Evolutionary conservation across 805 yeast species (phyloP).

Genomic region (Candida patagonica): DNA sequence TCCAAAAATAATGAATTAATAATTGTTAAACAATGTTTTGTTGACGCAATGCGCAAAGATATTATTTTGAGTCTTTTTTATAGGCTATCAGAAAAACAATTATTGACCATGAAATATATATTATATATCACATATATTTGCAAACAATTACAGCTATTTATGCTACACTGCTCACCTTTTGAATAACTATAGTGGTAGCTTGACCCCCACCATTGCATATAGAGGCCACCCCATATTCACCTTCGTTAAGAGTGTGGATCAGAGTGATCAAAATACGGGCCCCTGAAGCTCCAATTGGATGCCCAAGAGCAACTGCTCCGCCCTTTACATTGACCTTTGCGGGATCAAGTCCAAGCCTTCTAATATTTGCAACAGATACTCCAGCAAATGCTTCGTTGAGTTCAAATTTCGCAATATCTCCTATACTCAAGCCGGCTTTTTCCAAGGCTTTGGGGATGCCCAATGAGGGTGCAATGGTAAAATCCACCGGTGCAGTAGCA

Average conservation of each 20-base stretch:
- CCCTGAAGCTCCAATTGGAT: conserved; percentile 95
- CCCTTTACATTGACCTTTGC: conserved; percentile 81
- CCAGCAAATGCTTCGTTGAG: conserved; percentile 96
- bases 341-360: conserved; percentile 52
- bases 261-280: conserved; percentile 70
- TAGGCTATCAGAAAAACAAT: too few relatives aligned
- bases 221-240: conserved; percentile 85
- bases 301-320: conserved; percentile 95
- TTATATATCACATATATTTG: too few relatives aligned
- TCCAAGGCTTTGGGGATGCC: conserved; percentile 88
- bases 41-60: too few relatives aligned
- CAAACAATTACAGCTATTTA: too few relatives aligned
- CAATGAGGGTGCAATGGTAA: conserved; percentile 88
- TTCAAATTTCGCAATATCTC: conserved; percentile 76
- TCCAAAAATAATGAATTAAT: too few relatives aligned
- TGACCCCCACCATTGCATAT: conserved; percentile 99
- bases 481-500: conserved; percentile 83
- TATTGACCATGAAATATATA: too few relatives aligned
- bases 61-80: too few relatives aligned
- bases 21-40: too few relatives aligned
- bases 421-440: conserved; percentile 57
- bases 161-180: conserved; percentile 39
- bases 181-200: conserved; percentile 83
- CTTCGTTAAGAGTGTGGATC: conserved; percentile 41
- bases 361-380: conserved; percentile 80